phyloP scores from a whole-genome alignment of 257 asterid genomes.

The Petunia axillaris region DNA sequence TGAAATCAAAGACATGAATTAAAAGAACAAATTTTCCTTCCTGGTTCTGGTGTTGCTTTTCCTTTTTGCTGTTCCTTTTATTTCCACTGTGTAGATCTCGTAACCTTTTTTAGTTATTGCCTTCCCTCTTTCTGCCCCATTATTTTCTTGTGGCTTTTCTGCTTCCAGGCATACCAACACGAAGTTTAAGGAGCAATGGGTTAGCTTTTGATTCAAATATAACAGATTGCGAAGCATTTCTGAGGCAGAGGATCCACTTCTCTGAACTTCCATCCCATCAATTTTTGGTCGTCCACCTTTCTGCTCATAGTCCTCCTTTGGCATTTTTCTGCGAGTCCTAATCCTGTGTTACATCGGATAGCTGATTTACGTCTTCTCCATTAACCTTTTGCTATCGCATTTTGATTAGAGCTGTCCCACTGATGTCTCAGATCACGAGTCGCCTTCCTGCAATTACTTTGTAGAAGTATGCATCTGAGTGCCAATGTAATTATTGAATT shows the following conservation, averaged over 20 bases:
- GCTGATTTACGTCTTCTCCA: neutral
- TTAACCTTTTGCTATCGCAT: neutral
- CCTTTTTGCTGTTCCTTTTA: neutral
- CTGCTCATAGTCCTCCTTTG: neutral
- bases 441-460: neutral
- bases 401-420: neutral
- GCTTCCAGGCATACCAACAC: neutral
- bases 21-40: neutral
- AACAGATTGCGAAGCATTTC: neutral
- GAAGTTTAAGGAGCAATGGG: neutral
- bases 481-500: neutral
- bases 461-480: neutral
- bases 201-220: neutral
- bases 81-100: neutral
- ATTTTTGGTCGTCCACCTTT: neutral
- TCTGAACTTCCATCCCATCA: neutral
- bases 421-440: neutral
- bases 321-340: neutral
- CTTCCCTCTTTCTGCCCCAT: neutral
- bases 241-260: neutral
- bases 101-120: neutral
- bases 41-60: neutral
- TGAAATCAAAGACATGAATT: neutral
- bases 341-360: neutral
- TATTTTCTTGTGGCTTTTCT: neutral